Percentiles rank a stretch among this genome's conserved stretches.
Conservation (phyloP, 2,329 filamentous ascomycete species). For the Trichoderma endophyticum region DNA sequence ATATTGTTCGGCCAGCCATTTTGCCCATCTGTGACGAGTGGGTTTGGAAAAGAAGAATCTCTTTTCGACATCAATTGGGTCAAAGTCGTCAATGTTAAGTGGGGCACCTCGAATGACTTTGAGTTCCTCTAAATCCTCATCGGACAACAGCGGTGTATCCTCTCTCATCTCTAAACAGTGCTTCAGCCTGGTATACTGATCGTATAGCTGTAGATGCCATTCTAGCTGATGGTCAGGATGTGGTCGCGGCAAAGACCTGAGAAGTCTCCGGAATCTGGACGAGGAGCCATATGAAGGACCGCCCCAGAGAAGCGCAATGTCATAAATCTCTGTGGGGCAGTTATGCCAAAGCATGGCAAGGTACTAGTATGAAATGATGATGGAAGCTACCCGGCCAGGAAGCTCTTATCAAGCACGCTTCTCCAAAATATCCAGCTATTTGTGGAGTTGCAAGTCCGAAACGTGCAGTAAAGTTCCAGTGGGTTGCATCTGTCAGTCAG, state of each 20-base stretch:
- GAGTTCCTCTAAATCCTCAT: neutral
- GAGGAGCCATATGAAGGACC: neutral
- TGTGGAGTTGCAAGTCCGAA: neutral
- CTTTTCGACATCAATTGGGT: neutral
- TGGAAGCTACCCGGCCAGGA: neutral
- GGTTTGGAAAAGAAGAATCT: neutral
- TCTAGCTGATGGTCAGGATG: neutral
- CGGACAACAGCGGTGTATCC: neutral
- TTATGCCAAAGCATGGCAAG: neutral
- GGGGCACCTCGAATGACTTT: neutral
- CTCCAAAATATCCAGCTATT: neutral
- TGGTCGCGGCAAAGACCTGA: neutral
- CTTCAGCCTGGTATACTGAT: neutral
- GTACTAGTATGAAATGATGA: neutral
- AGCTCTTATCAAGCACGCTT: neutral
- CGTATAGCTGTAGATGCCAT: neutral
- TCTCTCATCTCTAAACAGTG: neutral
- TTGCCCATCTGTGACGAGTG: neutral
- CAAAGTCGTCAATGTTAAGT: neutral
- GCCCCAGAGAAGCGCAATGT: neutral
- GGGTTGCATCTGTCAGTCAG: neutral
- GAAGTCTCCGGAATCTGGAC: neutral
- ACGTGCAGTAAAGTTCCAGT: neutral
- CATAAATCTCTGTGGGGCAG: neutral
- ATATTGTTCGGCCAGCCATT: neutral